Conservation (phyloP, 148 eudicot species). For the Vaccinium darrowii region DNA sequence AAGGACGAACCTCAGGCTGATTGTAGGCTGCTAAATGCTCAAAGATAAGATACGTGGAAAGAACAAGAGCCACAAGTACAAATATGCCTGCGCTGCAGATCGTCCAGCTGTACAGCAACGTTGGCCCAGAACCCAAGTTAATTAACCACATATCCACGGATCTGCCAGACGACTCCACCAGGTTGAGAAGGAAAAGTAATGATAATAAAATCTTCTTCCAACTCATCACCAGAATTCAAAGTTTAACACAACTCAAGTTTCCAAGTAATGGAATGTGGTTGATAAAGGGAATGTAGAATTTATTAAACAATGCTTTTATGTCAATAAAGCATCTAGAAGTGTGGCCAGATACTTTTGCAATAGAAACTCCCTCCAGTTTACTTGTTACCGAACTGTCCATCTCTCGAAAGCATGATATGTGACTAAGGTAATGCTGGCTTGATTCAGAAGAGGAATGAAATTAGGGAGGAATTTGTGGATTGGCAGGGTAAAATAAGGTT, state of each 20-base stretch:
- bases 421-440: not conserved
- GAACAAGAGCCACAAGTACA: constrained; percentile 75
- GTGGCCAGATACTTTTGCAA: constrained; percentile 14
- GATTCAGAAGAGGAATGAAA: not conserved
- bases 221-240: constrained; percentile 38
- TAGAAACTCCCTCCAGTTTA: not conserved
- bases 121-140: constrained; percentile 38
- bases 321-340: constrained; percentile 17
- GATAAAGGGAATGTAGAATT: constrained; percentile 17
- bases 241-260: constrained; percentile 9
- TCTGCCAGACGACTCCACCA: constrained; percentile 56
- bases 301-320: not conserved
- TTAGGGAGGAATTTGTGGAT: not conserved
- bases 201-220: constrained; percentile 56
- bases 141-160: constrained; percentile 46
- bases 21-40: constrained; percentile 92
- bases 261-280: not conserved
- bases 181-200: constrained; percentile 35
- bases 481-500: not conserved
- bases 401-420: not conserved
- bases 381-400: not conserved
- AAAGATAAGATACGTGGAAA: constrained; percentile 74
- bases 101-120: constrained; percentile 68
- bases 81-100: constrained; percentile 69
- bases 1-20: constrained; percentile 81